Evolutionary conservation across 352 stramenopile genomes (phyloP), one percentile per base, ranked within the genome.

Genomic region (Phytophthora quininea): DNA sequence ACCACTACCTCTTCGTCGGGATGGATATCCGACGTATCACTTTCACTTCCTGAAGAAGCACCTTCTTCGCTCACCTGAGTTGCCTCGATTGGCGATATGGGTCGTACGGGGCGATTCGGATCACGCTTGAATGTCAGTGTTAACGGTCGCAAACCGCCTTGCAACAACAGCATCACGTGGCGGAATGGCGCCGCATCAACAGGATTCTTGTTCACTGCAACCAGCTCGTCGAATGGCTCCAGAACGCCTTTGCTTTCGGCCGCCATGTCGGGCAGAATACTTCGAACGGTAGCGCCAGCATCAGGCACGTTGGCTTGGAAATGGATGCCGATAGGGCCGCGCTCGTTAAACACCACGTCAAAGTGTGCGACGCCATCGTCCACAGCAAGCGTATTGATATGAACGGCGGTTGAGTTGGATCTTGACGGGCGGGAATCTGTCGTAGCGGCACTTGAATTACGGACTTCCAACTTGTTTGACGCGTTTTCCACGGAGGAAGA

Each of bases 291-390:
- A 4, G 88, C 88, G 4, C 88, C 86, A 11, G 65, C 62, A 47
- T 96, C 88, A 1, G 81, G 86, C 0, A 78, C 62, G 61, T 92
- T 94, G 1, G 86, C 84, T 67, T 94, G 82, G 50, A 96, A 96
- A 63, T 92, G 81, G 15, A 96, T 92, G 4, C 88, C 88, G 42
- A 96, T 92, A 3, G 82, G 77, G 0, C 86, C 81, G 15, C 75
- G 79, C 37, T 92, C 84, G 45, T 89, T 60, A 70, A 96, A 96
- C 19, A 91, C 76, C 2, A 96, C 84, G 19, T 96, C 80, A 33
- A 90, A 79, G 54, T 72, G 75, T n/a, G 56, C 19, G 12, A 65
- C 47, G 11, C 24, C 60, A 47, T 74, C 27, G 10, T 67, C 49
- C 10, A 62, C 50, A n/a, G 55, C 56, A 48, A 47, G 61, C 8